phyloP scores from a whole-genome alignment of 2,329 filamentous ascomycete species.

The Fusarium clavum region DNA sequence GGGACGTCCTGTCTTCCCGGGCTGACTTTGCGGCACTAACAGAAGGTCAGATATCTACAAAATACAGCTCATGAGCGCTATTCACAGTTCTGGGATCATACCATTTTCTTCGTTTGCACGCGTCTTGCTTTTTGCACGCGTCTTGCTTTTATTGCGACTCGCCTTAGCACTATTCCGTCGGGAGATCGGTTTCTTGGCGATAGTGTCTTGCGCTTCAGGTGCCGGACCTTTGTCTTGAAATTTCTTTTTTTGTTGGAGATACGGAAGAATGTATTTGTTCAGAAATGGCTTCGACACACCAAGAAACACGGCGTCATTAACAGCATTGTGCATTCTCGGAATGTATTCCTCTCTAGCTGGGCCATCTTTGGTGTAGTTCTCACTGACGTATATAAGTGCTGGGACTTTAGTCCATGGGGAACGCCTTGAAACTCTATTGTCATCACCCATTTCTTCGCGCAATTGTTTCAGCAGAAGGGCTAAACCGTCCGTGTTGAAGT shows the following conservation, averaged over 20 bases:
- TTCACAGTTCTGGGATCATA: neutral
- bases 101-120: neutral
- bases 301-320: neutral
- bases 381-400: constrained; percentile 6
- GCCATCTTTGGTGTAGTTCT: constrained; percentile 2
- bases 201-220: neutral
- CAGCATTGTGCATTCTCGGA: neutral
- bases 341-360: constrained; percentile 9
- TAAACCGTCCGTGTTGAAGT: neutral
- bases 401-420: neutral
- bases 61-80: neutral
- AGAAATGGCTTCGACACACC: neutral
- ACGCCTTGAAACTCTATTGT: neutral
- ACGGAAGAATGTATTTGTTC: constrained; percentile 4
- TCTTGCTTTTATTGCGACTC: neutral
- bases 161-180: neutral
- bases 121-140: neutral
- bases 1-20: neutral
- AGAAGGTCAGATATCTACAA: constrained; percentile 1
- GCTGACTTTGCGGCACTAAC: neutral
- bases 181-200: neutral
- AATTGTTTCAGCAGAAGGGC: neutral
- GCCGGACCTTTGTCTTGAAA: accelerated
- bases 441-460: neutral
- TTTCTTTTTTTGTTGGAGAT: neutral